phyloP scores from a whole-genome alignment of 352 stramenopile species.

The Elongisporangium undulatum region DNA sequence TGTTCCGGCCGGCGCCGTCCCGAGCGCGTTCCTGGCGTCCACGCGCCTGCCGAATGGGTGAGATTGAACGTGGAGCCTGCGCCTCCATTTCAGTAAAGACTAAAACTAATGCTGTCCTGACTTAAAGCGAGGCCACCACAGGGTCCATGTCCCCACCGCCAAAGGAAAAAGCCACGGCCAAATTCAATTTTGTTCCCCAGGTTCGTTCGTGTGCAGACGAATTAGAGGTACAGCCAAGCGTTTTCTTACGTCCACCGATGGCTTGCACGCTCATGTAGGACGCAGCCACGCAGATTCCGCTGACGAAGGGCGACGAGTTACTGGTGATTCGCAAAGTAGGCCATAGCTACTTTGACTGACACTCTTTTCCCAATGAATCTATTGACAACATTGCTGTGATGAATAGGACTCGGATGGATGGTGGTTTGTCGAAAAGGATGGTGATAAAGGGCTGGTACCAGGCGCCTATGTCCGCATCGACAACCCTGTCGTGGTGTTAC shows the following conservation, averaged over 20 bases:
- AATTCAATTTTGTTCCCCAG: conserved; percentile 78
- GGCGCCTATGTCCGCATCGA: conserved; percentile 71
- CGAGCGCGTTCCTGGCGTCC: conserved; percentile 57
- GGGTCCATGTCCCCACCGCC: conserved; percentile 14
- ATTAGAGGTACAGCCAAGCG: background rate
- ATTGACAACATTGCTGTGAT: background rate
- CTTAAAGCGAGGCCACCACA: background rate
- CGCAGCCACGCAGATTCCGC: conserved; percentile 51
- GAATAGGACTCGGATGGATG: conserved; percentile 62
- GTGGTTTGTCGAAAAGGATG: conserved; percentile 79
- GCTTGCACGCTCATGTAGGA: conserved; percentile 23
- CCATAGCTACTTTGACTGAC: background rate
- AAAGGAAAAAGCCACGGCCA: conserved; percentile 65
- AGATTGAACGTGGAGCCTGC: background rate
- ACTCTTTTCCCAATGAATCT: background rate
- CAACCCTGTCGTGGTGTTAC: conserved; percentile 48
- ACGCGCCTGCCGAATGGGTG: conserved; percentile 11
- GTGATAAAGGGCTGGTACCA: conserved; percentile 76
- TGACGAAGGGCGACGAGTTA: conserved; percentile 67
- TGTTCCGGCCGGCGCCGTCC: conserved; percentile 23
- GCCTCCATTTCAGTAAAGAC: background rate
- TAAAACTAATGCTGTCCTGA: background rate
- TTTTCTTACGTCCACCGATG: background rate
- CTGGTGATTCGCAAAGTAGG: conserved; percentile 66
- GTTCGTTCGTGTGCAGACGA: conserved; percentile 3